Conservation (phyloP, 2,329 filamentous ascomycete genomes). For the Graphilbum fragrans region DNA sequence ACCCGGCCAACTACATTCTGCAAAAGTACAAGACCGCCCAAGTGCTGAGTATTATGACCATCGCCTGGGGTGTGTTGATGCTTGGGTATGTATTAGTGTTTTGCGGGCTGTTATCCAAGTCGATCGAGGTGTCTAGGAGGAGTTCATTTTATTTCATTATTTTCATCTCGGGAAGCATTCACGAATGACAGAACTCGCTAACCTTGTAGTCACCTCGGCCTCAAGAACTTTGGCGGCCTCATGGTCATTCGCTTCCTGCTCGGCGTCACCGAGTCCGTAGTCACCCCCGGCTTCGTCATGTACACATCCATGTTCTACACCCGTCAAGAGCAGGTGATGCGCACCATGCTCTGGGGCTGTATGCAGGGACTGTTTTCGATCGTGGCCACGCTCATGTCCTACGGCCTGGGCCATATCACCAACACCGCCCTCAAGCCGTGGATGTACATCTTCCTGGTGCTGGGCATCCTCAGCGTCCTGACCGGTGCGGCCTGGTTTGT, state of each 20-base stretch:
- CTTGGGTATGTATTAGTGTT: neutral
- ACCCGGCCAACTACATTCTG: conserved; percentile 7
- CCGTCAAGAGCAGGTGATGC: conserved; percentile 3
- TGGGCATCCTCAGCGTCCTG: conserved; percentile 34
- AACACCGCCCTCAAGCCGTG: conserved; percentile 11
- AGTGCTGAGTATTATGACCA: too few relatives aligned
- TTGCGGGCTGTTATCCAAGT: neutral
- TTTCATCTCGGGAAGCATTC: conserved; percentile 2
- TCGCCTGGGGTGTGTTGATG: neutral
- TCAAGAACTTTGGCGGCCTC: conserved; percentile 1
- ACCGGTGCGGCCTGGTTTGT: conserved; percentile 31
- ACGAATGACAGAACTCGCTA: too few relatives aligned
- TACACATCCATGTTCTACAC: conserved; percentile 7
- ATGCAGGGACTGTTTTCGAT: conserved; percentile 39
- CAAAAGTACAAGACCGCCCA: neutral
- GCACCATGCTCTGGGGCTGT: conserved; percentile 23
- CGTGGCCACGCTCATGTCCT: conserved; percentile 8
- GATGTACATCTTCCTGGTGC: conserved; percentile 35
- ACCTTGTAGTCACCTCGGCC: neutral
- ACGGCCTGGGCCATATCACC: conserved; percentile 15
- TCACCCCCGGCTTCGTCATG: conserved; percentile 3
- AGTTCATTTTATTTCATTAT: too few relatives aligned
- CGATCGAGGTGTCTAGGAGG: too few relatives aligned
- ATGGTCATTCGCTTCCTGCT: conserved; percentile 3
- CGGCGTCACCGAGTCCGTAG: conserved; percentile 1